These are phyloP conservation scores for Talaromyces stipitatus DNA, from an alignment of 495 filamentous ascomycete genomes.

Conservation along the genomic window DNA sequence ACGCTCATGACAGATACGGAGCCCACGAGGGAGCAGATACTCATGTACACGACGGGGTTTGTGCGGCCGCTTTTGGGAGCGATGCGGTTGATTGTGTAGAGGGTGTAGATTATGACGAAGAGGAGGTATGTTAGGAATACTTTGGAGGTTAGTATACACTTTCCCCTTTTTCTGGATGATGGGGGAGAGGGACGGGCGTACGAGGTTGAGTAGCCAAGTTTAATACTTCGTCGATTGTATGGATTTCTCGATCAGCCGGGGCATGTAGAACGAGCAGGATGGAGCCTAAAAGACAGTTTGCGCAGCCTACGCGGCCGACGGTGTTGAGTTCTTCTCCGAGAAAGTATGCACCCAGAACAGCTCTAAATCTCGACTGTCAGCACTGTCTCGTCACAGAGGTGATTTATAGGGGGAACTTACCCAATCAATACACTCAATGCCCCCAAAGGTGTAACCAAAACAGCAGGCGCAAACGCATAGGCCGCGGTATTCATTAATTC, in stretches of 20 bases:
- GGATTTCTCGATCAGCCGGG: conserved; percentile 83
- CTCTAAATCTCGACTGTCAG: conserved; percentile 39
- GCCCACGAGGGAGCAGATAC: conserved; percentile 93
- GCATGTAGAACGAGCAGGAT: conserved; percentile 97
- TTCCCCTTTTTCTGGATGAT: not conserved
- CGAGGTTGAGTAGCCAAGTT: conserved; percentile 82
- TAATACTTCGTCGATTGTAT: conserved; percentile 81
- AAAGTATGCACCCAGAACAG: conserved; percentile 90
- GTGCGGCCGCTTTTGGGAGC: conserved; percentile 82
- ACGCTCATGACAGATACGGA: conserved; percentile 97
- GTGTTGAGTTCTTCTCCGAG: conserved; percentile 83
- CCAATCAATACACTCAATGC: conserved; percentile 92
- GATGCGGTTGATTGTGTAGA: conserved; percentile 90
- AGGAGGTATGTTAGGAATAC: conserved; percentile 85
- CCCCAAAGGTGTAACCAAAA: conserved; percentile 90
- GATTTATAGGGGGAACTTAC: conserved; percentile 23
- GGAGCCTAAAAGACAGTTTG: conserved; percentile 90
- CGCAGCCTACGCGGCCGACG: conserved; percentile 88
- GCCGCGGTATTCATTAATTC: conserved; percentile 95
- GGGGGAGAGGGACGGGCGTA: conserved; percentile 30
- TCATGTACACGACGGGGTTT: conserved; percentile 91
- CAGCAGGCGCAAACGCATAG: conserved; percentile 95
- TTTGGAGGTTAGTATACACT: conserved; percentile 31
- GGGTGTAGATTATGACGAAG: conserved; percentile 69
- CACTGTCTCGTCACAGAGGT: not conserved